phyloP scores from a whole-genome alignment of 495 filamentous ascomycete genomes.

The Daldinia bambusicola region DNA sequence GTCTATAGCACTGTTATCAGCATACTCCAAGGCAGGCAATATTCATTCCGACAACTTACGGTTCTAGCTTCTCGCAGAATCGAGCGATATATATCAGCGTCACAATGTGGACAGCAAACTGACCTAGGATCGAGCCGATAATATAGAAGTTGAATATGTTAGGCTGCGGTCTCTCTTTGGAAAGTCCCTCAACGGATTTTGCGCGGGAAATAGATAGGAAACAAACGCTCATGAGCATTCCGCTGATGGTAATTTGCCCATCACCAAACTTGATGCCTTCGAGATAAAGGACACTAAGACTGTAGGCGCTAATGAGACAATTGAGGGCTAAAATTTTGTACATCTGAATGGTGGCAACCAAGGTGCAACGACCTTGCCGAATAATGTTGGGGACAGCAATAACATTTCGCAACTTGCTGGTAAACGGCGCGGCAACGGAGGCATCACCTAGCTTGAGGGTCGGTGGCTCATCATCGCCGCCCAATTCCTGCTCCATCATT shows the following conservation, averaged over 20 bases:
- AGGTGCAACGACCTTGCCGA: constrained; percentile 93
- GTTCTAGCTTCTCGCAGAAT: constrained; percentile 83
- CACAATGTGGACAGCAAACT: constrained; percentile 95
- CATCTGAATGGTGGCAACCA: constrained; percentile 99
- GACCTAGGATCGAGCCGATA: constrained; percentile 95
- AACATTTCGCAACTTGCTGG: constrained; percentile 96
- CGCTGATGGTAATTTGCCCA: constrained; percentile 97
- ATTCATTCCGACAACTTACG: constrained; percentile 65
- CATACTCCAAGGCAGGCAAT: constrained; percentile 39
- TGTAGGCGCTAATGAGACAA: constrained; percentile 98
- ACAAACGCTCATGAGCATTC: constrained; percentile 99
- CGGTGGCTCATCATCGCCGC: constrained; percentile 90
- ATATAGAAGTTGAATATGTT: constrained; percentile 99
- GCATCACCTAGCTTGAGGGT: constrained; percentile 98
- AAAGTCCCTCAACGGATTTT: constrained; percentile 91
- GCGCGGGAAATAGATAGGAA: constrained; percentile 97
- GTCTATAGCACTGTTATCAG: constrained; percentile 57
- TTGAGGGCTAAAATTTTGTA: constrained; percentile 99
- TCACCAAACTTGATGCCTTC: constrained; percentile 99
- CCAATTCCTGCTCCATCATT: constrained; percentile 91
- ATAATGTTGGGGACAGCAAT: constrained; percentile 98
- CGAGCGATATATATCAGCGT: constrained; percentile 94
- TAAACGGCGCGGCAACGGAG: constrained; percentile 96
- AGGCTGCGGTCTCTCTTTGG: constrained; percentile 96
- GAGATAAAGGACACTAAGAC: constrained; percentile 92